These are phyloP conservation scores for Remersonia thermophila DNA, from an alignment of 2,329 filamentous ascomycete genomes.

Conservation along the genomic window DNA sequence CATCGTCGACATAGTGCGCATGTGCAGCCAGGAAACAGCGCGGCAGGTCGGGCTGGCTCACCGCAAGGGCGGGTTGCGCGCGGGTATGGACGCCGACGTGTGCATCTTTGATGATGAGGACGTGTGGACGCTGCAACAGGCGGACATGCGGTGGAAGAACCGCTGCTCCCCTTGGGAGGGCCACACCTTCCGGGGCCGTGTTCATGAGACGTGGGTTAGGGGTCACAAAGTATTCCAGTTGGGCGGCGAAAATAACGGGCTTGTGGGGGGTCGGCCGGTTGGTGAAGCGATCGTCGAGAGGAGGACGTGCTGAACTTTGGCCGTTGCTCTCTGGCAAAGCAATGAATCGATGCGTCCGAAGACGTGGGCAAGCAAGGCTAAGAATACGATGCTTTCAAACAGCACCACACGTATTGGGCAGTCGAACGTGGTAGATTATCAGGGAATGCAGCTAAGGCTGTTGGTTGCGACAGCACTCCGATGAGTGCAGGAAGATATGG, in stretches of 20 bases:
- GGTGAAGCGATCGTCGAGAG: conserved; percentile 50
- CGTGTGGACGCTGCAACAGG: conserved; percentile 59
- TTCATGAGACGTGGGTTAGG: conserved; percentile 74
- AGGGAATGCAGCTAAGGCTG: too few relatives aligned
- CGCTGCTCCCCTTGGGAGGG: conserved; percentile 86
- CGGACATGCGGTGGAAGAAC: conserved; percentile 89
- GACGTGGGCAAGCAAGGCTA: too few relatives aligned
- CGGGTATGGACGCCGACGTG: conserved; percentile 79
- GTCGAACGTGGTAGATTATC: too few relatives aligned
- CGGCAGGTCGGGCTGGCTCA: conserved; percentile 74
- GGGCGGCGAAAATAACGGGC: conserved; percentile 39
- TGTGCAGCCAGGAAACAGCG: conserved; percentile 80
- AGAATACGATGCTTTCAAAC: too few relatives aligned
- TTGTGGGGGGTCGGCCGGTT: conserved; percentile 34
- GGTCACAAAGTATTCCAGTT: conserved; percentile 63
- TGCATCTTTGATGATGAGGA: conserved; percentile 84
- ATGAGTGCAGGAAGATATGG: too few relatives aligned
- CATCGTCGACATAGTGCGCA: conserved; percentile 69
- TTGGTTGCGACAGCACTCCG: too few relatives aligned
- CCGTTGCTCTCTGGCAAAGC: too few relatives aligned
- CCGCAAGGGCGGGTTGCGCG: conserved; percentile 67
- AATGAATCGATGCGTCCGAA: too few relatives aligned
- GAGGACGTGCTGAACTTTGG: conserved; percentile 34
- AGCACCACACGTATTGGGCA: too few relatives aligned
- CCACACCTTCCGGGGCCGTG: conserved; percentile 62